These are phyloP conservation scores for Friedmanniomyces endolithicus DNA, from an alignment of 495 filamentous ascomycete genomes.

Conservation along the genomic window DNA sequence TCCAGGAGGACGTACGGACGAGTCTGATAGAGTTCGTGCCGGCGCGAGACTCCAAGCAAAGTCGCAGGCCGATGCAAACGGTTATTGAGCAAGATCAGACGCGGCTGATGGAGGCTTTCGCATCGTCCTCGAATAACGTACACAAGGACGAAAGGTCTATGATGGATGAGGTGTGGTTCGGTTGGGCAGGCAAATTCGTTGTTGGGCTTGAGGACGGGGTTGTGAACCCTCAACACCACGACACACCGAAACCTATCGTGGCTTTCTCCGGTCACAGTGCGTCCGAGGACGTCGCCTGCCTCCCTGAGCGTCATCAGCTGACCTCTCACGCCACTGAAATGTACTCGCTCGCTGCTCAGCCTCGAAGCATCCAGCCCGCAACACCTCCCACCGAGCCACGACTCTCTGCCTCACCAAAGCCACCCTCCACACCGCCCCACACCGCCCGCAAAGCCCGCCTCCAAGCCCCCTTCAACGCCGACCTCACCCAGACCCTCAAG, in stretches of 20 bases:
- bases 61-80: too few species aligned
- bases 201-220: background rate
- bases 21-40: background rate
- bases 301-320: too few species aligned
- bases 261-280: background rate
- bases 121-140: background rate
- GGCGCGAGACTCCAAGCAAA: background rate
- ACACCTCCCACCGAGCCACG: background rate
- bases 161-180: conserved; percentile 1
- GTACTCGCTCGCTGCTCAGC: background rate
- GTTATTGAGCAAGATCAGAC: background rate
- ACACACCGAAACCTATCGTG: background rate
- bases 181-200: conserved; percentile 9
- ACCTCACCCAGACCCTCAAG: background rate
- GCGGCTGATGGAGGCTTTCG: background rate
- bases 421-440: background rate
- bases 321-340: background rate
- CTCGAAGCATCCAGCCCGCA: background rate
- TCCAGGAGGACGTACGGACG: background rate
- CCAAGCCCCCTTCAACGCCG: background rate
- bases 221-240: background rate
- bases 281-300: background rate
- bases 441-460: background rate
- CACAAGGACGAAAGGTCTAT: background rate
- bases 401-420: background rate